These are phyloP conservation scores for Kodamaea kaohsiungensis DNA, from an alignment of 805 yeast genomes.

Conservation along the genomic window DNA sequence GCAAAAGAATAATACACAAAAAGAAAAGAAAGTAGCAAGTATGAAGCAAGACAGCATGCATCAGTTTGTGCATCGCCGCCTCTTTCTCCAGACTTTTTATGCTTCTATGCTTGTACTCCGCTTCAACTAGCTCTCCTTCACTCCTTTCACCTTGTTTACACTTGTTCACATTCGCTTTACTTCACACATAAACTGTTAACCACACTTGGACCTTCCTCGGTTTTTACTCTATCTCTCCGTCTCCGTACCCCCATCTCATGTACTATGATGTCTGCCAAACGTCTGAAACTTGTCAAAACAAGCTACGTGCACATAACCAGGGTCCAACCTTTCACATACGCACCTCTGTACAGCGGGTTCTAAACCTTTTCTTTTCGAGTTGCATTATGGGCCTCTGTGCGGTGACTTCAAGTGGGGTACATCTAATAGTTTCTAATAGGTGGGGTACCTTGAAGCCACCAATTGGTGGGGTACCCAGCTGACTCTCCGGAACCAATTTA, in stretches of 20 bases:
- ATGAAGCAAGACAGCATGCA: background rate
- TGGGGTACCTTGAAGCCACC: background rate
- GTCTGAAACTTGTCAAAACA: background rate
- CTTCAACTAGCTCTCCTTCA: too few species aligned
- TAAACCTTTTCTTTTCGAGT: too few species aligned
- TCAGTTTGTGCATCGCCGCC: background rate
- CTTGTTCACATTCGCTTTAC: too few species aligned
- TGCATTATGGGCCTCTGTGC: background rate
- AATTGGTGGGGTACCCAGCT: too few species aligned
- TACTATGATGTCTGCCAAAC: slow-evolving; percentile 1
- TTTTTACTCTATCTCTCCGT: too few species aligned
- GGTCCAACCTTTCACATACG: too few species aligned
- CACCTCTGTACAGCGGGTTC: too few species aligned
- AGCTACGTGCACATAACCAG: background rate
- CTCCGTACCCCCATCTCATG: background rate
- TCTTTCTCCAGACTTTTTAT: background rate
- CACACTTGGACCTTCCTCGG: too few species aligned
- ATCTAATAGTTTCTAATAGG: background rate
- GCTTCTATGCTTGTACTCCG: too few species aligned
- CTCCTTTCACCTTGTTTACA: too few species aligned
- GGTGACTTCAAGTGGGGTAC: background rate
- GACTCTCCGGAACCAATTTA: too few species aligned
- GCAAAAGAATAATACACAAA: background rate
- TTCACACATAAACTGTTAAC: too few species aligned
- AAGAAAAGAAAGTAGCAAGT: background rate